phyloP scores from a whole-genome alignment of 2,329 filamentous ascomycete species.

The Venturiaceae sp. region DNA sequence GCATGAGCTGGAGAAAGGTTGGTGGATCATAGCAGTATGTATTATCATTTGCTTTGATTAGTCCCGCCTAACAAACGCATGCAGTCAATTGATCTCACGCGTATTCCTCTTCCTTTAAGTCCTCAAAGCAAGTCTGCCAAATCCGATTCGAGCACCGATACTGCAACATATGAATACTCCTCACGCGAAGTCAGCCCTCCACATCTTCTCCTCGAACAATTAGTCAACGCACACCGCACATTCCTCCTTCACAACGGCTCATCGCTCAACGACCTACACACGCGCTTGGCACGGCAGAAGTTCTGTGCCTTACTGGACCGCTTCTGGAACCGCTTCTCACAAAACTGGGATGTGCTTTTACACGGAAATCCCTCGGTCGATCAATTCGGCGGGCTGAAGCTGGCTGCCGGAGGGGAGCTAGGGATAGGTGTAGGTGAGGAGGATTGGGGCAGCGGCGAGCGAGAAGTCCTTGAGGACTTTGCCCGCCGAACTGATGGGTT shows the following conservation, averaged over 20 bases:
- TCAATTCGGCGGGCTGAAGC: slow-evolving; percentile 73
- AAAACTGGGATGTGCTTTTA: slow-evolving; percentile 76
- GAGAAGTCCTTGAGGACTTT: slow-evolving; percentile 88
- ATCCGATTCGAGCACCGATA: neutral
- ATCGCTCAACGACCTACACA: slow-evolving; percentile 61
- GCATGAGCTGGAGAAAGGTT: slow-evolving; percentile 77
- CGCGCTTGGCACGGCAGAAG: slow-evolving; percentile 44
- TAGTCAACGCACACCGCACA: slow-evolving; percentile 69
- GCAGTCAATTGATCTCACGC: slow-evolving; percentile 73
- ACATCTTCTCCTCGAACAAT: slow-evolving; percentile 65
- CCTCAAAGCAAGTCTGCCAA: slow-evolving; percentile 17
- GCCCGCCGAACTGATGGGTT: slow-evolving; percentile 71
- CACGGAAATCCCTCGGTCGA: slow-evolving; percentile 79
- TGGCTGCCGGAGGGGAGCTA: slow-evolving; percentile 82
- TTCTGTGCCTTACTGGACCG: slow-evolving; percentile 65
- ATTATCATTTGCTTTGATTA: neutral
- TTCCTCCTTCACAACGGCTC: slow-evolving; percentile 84
- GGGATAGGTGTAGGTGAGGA: slow-evolving; percentile 94
- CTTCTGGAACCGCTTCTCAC: slow-evolving; percentile 67
- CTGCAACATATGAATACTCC: slow-evolving; percentile 63
- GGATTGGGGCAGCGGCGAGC: slow-evolving; percentile 84
- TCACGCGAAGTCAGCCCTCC: slow-evolving; percentile 82
- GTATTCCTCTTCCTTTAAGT: slow-evolving; percentile 44
- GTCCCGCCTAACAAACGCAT: neutral
- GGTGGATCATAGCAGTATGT: slow-evolving; percentile 79